Evolutionary conservation across 441 rosid species (phyloP), one percentile per base, ranked within the genome.

Genomic region (Eutrema salsugineum): DNA sequence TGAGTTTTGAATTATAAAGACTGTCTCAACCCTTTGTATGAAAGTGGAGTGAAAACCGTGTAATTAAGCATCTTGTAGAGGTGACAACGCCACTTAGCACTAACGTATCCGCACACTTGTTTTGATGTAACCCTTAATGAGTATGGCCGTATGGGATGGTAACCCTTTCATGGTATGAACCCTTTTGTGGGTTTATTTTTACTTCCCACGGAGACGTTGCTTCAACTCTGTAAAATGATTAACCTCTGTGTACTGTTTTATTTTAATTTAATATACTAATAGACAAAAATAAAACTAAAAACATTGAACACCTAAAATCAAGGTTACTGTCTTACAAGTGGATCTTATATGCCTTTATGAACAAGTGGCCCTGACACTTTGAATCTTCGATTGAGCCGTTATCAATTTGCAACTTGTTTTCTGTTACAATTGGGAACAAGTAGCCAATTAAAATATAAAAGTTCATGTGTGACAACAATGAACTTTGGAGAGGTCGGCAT

Each of bases 341-440:
- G 72, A 56, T 15, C 14, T 55, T 14, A 48, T 20, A 35, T 66
- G 59, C 24, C 38, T 35, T 6, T 36, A 55, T 58, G 39, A 57
- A 48, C 74, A 71, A 51, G n/a, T 62, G 55, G 54, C 36, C 61
- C 40, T 50, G 6, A 17, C 6, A 51, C 43, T 71, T 60, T 62
- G 27, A 51, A 71, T 70, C 43, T 40, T 62, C 51, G 53, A 62
- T 61, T 63, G 69, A 6, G 39, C 20, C 55, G 69, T 71, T 51
- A 63, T 22, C n/a, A 53, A 3, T 51, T 32, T 20, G 40, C 70
- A 63, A 63, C 70, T 72, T 63, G 70, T 54, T 15, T 63, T 63
- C 70, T 5, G 39, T 32, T 63, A 54, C 35, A 54, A 63, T 2
- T 44, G 19, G 48, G 36, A n/a, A 22, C 70, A 63, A 44, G 24